Evolutionary conservation across 768 basidiomycete species (phyloP), one percentile per base, ranked within the genome.

Genomic region (Sutorius australiensis): DNA sequence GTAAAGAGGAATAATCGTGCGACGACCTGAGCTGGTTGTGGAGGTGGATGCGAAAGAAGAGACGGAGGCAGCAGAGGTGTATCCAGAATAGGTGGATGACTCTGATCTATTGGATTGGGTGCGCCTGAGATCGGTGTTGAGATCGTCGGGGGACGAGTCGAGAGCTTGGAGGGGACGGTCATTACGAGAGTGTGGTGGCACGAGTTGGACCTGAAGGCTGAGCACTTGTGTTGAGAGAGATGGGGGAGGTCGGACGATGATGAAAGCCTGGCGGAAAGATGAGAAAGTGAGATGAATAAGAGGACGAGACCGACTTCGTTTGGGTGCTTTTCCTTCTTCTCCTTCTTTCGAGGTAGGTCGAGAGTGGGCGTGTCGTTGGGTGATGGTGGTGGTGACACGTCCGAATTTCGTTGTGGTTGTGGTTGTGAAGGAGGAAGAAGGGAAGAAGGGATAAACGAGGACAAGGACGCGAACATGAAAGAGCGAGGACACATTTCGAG

Each of bases 201-300:
- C 87, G 38, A 97, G 84, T 68, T 97, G 94, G 11, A 97, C 85
- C 62, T 97, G 94, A 1, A 95, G 77, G 66, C 95, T 94, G 40
- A 95, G 76, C 0, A 92, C 88, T 58, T 95, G 91, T 56, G 88
- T 89, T n/a, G 81, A 77, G 61, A 85, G 83, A 6, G 89, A 82
- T 1, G 92, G 91, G 3, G 92, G 92, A 5, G 94, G 94, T 46
- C 90, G 83, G 50, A 95, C 94, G 64, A 95, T 84, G 52, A 95
- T 89, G 73, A 94, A 92, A 0, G 88, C 90, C 92, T 95, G 65
- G 5, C 24, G 45, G 48, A 30, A 11, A 12, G 30, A 49, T 63
- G 41, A 60, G 54, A 48, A 51, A 0, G 38, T 47, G 31, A 46
- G 38, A 40, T 49, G 47, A 13, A 32, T 45, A 43, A 28, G 56